These are phyloP conservation scores for Bruguiera sexangula DNA, from an alignment of 345 rosid species.

Conservation along the genomic window DNA sequence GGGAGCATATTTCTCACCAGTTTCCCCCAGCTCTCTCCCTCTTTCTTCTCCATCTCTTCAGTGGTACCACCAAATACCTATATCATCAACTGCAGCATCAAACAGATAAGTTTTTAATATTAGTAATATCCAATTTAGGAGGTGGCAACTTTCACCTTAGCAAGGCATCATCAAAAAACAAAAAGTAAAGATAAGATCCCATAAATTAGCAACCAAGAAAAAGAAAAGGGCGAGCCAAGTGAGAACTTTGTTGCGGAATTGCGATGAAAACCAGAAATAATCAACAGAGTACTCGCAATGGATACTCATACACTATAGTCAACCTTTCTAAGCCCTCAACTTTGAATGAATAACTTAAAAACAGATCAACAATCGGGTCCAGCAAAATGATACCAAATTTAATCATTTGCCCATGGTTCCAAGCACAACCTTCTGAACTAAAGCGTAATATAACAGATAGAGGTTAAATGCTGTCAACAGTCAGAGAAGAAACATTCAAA, in stretches of 20 bases:
- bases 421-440: not conserved
- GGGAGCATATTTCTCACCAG: constrained; percentile 86
- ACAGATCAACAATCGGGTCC: not conserved
- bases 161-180: not conserved
- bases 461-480: constrained; percentile 4
- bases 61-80: constrained; percentile 7
- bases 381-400: constrained; percentile 11
- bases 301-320: constrained; percentile 4
- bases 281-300: constrained; percentile 21
- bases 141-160: not conserved
- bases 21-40: constrained; percentile 68
- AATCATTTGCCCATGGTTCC: not conserved
- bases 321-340: constrained; percentile 30
- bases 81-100: constrained; percentile 8
- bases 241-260: constrained; percentile 1
- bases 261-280: constrained; percentile 17
- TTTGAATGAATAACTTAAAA: constrained; percentile 1
- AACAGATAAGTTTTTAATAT: constrained; percentile 12
- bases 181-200: not conserved
- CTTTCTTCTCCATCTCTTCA: constrained; percentile 36
- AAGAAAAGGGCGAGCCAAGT: not conserved
- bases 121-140: not conserved
- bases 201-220: not conserved
- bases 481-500: constrained; percentile 21
- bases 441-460: not conserved